Base-by-base conservation (phyloP, 495 filamentous ascomycete genomes). In the Usnea hakonensis region DNA sequence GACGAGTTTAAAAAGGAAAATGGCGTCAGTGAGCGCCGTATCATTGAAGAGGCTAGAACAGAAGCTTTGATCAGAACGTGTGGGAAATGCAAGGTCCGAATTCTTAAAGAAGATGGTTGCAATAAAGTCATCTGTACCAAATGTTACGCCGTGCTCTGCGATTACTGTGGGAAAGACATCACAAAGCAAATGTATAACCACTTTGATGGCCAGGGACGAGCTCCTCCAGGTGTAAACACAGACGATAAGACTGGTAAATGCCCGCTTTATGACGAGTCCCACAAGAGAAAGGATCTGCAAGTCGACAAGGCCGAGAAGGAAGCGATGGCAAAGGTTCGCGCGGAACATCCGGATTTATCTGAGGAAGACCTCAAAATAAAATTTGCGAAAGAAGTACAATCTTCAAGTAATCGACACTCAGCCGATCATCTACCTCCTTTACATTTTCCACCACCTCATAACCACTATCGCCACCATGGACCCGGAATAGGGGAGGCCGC, bases 41-140 rank as follows among this genome's bases (percentile, higher is more conserved):
- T 69, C 13, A 79, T 95, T 30, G 91, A 95, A 70, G 90, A 95
- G 73, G 90, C 90, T 4, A 91, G 90, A 86, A 90, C 86, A 2
- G 79, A 80, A 40, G 91, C 90, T 28, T 66, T 95, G 60, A 86
- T 95, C 30, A 80, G 90, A 23, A 72, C 65, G n/a, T 78, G 76
- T 57, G 73, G 74, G 2, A 85, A 77, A 41, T 96, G 91, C 79
- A 90, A 89, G 35, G 36, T 72, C 17, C 68, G 68, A 16, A 73
- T 77, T 48, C 76, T 95, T 69, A 96, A 95, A 69, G 81, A 86
- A 60, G 71, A 76, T 37, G 91, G 91, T 13, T 96, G 91, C 75
- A 96, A 96, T 72, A 95, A 91, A 74, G 87, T 95, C 76, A 77
- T 68, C 0, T 95, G 90, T 67, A 74, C 76, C 2, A 76, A 77